A percentile compares a stretch with the other conserved stretches of the same genome.
phyloP scores from a whole-genome alignment of 768 basidiomycete genomes.

The Russula dissimulans region DNA sequence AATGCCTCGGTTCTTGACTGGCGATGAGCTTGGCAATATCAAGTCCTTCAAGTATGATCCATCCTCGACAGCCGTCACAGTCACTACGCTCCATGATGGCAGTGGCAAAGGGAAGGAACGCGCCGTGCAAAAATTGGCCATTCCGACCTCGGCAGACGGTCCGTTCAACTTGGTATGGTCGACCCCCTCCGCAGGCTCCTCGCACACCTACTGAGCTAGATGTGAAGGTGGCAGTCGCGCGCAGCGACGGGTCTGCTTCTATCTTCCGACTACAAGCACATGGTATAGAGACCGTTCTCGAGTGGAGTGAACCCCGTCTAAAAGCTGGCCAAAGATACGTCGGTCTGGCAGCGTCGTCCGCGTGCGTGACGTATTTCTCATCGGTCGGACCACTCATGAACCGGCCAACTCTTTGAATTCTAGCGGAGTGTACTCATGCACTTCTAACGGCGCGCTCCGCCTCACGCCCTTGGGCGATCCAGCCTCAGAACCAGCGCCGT shows the following conservation, averaged over 20 bases:
- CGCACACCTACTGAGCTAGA: constrained; percentile 25
- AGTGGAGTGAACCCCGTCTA: constrained; percentile 62
- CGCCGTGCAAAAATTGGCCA: constrained; percentile 34
- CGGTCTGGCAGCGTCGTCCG: constrained; percentile 43
- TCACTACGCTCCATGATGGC: constrained; percentile 31
- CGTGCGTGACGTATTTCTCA: constrained; percentile 32
- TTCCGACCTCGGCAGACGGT: constrained; percentile 14
- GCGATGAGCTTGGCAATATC: constrained; percentile 72
- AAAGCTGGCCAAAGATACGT: constrained; percentile 47
- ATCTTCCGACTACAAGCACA: constrained; percentile 37
- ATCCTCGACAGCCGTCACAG: constrained; percentile 25
- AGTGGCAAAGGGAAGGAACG: constrained; percentile 27
- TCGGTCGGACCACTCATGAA: too few relatives aligned
- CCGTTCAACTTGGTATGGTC: constrained; percentile 7
- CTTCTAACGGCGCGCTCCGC: constrained; percentile 66
- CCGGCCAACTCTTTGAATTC: not conserved
- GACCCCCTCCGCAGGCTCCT: not conserved
- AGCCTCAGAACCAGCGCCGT: constrained; percentile 12
- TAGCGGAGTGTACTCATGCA: constrained; percentile 56
- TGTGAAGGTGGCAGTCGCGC: constrained; percentile 59
- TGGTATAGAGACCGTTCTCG: constrained; percentile 29
- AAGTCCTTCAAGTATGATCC: constrained; percentile 46
- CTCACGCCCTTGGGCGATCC: constrained; percentile 29
- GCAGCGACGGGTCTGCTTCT: constrained; percentile 47
- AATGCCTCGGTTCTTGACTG: constrained; percentile 65